Evolutionary conservation across 2,329 filamentous ascomycete genomes (phyloP), one percentile per base, ranked within the genome.

Genomic region (Colletotrichum liaoningense): DNA sequence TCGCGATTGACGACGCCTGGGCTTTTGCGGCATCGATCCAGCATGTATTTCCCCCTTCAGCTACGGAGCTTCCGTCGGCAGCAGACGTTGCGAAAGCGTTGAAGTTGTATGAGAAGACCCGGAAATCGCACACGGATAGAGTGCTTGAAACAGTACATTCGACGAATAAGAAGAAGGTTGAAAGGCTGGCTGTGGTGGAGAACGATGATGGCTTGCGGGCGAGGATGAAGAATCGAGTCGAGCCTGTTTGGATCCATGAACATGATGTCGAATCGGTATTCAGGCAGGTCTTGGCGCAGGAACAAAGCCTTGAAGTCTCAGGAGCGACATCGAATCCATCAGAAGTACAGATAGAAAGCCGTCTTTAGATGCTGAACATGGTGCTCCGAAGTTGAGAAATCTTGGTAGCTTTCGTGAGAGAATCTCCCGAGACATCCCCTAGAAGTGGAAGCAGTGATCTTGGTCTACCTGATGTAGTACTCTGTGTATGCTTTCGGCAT

Each of bases 161-260:
- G 16, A 75, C 74, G 7, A 81, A 83, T 52, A 72, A 69, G 52
- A 76, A 77, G 14, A 78, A 79, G 49, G 69, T 80, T 2, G 78
- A 74, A 49, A 75, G 76, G 55, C 63, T 75, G 12, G 77, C 69
- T 0, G 69, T 75, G 52, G 62, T 42, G 1, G 81, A 84, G 74
- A 83, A 81, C 5, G 84, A 87, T 30, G 80, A 81, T 58, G 78
- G 81, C 59, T 75, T 87, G 52, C 75, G 81, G 57, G 52, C 75
- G 1, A 78, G 82, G 65, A 81, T 86, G 75, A 78, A 73, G 28
- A 80, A 75, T 24, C 78, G 85, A 5, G 78, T 79, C 2, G 80
- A 86, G 67, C 81, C 82, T 5, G 79, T 76, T 19, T 87, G 85
- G 86, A 80, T 88, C 35, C 83, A 84, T 24, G 85, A 87, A 74